These are phyloP conservation scores for Arthrobotrys entomopaga DNA, from an alignment of 2,329 filamentous ascomycete species.

Conservation along the genomic window DNA sequence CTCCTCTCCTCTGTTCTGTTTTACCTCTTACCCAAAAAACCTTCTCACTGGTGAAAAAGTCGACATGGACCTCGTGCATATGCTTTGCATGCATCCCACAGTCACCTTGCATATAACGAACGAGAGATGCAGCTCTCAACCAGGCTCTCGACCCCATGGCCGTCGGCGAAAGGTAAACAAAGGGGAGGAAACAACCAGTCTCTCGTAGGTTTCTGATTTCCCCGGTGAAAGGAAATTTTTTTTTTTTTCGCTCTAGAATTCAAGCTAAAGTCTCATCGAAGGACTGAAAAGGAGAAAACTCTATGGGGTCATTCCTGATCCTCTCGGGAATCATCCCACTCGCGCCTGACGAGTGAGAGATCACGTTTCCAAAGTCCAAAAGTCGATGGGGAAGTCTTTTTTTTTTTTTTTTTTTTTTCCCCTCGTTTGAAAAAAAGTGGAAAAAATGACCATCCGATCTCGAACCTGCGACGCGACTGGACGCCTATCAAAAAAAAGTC, in stretches of 20 bases:
- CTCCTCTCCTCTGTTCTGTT: not conserved
- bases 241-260: constrained; percentile 47
- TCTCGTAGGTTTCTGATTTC: constrained; percentile 30
- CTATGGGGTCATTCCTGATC: constrained; percentile 25
- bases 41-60: constrained; percentile 52
- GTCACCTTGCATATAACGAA: constrained; percentile 55
- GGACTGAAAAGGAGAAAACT: constrained; percentile 43
- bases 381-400: constrained; percentile 24
- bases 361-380: constrained; percentile 54
- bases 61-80: constrained; percentile 55
- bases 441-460: constrained; percentile 27
- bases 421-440: no score
- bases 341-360: constrained; percentile 55
- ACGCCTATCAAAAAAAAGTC: constrained; percentile 23
- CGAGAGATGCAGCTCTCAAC: constrained; percentile 54
- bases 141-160: constrained; percentile 52
- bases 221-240: constrained; percentile 54
- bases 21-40: constrained; percentile 51
- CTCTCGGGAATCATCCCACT: constrained; percentile 55
- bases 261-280: constrained; percentile 54
- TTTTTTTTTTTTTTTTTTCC: no score
- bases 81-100: constrained; percentile 55
- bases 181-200: constrained; percentile 10
- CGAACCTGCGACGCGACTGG: constrained; percentile 38
- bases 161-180: constrained; percentile 55